Base-by-base conservation (phyloP, 495 filamentous ascomycete genomes). In the Penicillium coffeae region DNA sequence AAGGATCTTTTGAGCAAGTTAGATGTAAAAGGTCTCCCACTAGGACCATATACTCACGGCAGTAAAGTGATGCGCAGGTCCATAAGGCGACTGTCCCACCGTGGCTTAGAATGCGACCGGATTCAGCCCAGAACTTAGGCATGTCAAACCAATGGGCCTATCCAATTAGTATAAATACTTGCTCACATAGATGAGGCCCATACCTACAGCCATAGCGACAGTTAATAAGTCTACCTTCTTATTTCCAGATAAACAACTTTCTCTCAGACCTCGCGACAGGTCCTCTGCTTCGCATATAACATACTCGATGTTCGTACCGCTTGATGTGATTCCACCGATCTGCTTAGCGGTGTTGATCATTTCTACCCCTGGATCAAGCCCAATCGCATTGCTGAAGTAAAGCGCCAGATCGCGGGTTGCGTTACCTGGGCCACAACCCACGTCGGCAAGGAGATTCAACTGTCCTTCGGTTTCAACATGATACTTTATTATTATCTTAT, bases 81-180 rank as follows among this genome's bases (percentile, higher is more conserved):
- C 78, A 84, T 0, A 82, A 41, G 0, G 76, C 78, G 2, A 82
- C 73, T 0, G 71, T 82, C 13, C 78, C 79, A 7, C 72, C 71
- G 3, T 71, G 70, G 44, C 70, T 75, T 18, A 84, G 50, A 3
- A 73, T 60, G 16, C 59, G 51, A 2, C 74, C 74, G 3, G 78
- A 78, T 7, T 62, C 52, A 2, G 42, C 38, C 70, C 74, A 83
- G 64, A 83, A 83, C 7, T 54, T 43, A 5, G 69, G 49, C 70
- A 80, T 73, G 44, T 77, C 65, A 66, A 82, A 80, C 79, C 79
- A 82, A 55, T 82, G 79, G 7, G 75, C 76, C 69, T 74, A 13
- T 14, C 38, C 9, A 5, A 45, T 48, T 14, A 41, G 35, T 21
- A 12, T n/a, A 2, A 22, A 3, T 21, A n/a, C 8, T 8, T 15